Base-by-base conservation (phyloP, 345 rosid species). In the Noccaea bulbosa region DNA sequence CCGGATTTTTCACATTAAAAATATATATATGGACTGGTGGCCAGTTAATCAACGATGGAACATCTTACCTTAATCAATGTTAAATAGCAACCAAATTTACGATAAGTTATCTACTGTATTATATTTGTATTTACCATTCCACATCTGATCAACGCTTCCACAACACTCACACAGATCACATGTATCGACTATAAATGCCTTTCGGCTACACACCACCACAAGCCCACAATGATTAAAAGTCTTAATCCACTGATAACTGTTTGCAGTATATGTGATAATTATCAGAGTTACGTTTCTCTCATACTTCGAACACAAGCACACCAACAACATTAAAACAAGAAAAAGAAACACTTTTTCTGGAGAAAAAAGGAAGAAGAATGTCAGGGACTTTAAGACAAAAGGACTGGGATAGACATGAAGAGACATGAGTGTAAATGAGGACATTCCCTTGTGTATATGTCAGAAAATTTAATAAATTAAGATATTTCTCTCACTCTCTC, bases 371-470 rank as follows among this genome's bases (percentile, higher is more conserved):
- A 53, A 62, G 64, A 75, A 46, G 70, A 69, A 69, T 62, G 75
- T 75, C 70, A 60, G 58, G 17, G 11, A 45, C 73, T 43, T 75
- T 27, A 62, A 38, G 78, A 69, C 74, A 68, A 67, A 53, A 11
- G 40, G 27, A 39, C 17, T 50, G 71, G 59, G 71, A 32, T 56
- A 65, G 71, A 62, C 51, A 63, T 55, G 76, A 15, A 55, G 62
- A 45, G 49, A 61, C 73, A 75, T 75, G 72, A 75, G 70, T 62
- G 57, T 69, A 38, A 56, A 54, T 62, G 53, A 38, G 70, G 75
- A 69, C 66, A 75, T 75, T 69, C 79, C 74, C 70, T 69, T 47
- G 66, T 69, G 70, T 34, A 69, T 22, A 69, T 63, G 75, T 69
- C 79, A 69, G 79, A 61, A 44, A 45, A 6, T 2, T 45, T n/a